Evolutionary conservation across 2,329 filamentous ascomycete species (phyloP).

Genomic region (Celoporthe dispersa): DNA sequence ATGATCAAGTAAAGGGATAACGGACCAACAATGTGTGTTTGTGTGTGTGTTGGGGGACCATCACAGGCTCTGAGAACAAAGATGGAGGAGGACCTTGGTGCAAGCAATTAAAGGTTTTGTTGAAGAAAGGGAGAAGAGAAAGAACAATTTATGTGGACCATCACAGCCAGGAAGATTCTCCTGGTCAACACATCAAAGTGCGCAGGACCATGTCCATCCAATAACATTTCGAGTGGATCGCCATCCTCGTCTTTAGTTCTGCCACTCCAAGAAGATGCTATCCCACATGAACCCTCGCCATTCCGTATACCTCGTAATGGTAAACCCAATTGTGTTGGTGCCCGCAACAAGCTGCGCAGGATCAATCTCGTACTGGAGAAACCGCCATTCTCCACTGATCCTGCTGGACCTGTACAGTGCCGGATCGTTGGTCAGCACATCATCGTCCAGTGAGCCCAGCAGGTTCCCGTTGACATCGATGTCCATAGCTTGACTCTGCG

Average conservation of each 20-base stretch:
- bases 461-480: slow-evolving; percentile 47
- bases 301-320: slow-evolving; percentile 35
- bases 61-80: too few species aligned
- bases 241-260: neutral
- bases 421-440: slow-evolving; percentile 46
- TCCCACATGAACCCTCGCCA: slow-evolving; percentile 39
- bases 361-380: slow-evolving; percentile 45
- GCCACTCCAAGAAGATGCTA: slow-evolving; percentile 37
- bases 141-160: too few species aligned
- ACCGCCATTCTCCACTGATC: slow-evolving; percentile 51
- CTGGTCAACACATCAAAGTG: neutral
- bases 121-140: too few species aligned
- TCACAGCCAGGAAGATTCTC: neutral
- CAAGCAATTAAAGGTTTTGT: too few species aligned
- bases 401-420: slow-evolving; percentile 53
- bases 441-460: slow-evolving; percentile 47
- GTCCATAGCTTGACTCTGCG: slow-evolving; percentile 50
- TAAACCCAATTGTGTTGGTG: slow-evolving; percentile 36
- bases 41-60: too few species aligned
- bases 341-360: slow-evolving; percentile 32
- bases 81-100: too few species aligned
- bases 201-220: too few species aligned
- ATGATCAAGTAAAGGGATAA: neutral
- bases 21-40: neutral
- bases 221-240: too few species aligned